Evolutionary conservation across 805 yeast species (phyloP), one percentile per base, ranked within the genome.

Genomic region (Candida namnaoensis): DNA sequence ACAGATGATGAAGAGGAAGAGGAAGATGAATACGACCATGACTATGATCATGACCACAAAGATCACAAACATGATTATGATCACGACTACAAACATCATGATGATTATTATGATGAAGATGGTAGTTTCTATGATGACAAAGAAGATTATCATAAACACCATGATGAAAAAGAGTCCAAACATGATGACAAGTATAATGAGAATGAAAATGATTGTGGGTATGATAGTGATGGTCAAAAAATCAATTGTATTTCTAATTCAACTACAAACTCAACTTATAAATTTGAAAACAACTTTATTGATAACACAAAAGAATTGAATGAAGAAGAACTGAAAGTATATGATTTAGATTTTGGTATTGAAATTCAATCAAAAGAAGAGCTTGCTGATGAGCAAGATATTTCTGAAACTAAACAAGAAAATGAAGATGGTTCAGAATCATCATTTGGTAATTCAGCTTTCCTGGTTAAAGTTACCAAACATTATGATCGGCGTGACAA

Each of bases 171-270:
- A 0, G 85, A 79, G 41, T 86, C 84, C 0, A 64, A 61, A 1
- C 95, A 82, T 40, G 96, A 95, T 1, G 81, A 70, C 60, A 88
- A 85, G 1, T 70, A 58, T 47, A 95, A 93, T 3, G 82, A 75
- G 0, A 88, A 77, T 37, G 84, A 82, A 0, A 80, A 68, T 51
- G 81, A 84, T 4, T 93, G 78, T 47, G 90, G 88, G 5, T 82
- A 72, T 49, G 83, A 80, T 1, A 66, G 49, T 56, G 88, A 80
- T 30, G 28, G 10, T 26, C 28, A 26, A 8, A 10, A 26, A 26
- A 8, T 26, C 28, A 10, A 26, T 10, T 7, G 10, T 26, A 26
- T 26, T 26, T 26, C 10, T 26, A 26, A 26, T 10, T 8, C 10
- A 10, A 26, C 7, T 26, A 10, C 28, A 10, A 26, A 7, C 2